phyloP scores from a whole-genome alignment of 2,329 filamentous ascomycete genomes.

The Hawksworthiomyces lignivorus region DNA sequence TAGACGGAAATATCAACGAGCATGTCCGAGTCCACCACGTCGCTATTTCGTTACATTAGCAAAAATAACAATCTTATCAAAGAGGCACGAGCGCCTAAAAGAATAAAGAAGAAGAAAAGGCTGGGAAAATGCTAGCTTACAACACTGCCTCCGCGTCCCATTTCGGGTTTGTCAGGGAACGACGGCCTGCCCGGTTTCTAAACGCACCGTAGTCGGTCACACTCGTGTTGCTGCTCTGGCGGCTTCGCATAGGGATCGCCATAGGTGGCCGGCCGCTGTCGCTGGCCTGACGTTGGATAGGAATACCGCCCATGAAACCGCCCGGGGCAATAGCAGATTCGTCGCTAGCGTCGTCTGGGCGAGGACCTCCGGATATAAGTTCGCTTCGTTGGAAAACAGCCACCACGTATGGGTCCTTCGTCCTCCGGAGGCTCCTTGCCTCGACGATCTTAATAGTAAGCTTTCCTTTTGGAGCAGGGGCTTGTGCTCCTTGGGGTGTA shows the following conservation, averaged over 20 bases:
- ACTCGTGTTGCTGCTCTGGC: conserved; percentile 94
- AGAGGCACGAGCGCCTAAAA: neutral
- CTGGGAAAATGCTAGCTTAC: conserved; percentile 57
- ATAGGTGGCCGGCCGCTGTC: conserved; percentile 75
- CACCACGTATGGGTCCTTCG: conserved; percentile 87
- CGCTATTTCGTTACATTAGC: conserved; percentile 52
- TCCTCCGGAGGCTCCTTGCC: conserved; percentile 71
- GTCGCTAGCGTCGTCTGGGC: conserved; percentile 53
- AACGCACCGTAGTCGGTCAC: conserved; percentile 57
- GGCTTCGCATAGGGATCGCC: conserved; percentile 94
- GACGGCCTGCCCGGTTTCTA: conserved; percentile 49
- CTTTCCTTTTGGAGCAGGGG: conserved; percentile 73
- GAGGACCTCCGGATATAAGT: conserved; percentile 82
- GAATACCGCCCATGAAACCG: conserved; percentile 39
- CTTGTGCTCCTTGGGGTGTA: conserved; percentile 47
- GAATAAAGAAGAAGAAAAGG: neutral
- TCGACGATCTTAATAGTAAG: conserved; percentile 83
- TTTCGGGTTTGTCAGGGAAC: conserved; percentile 70
- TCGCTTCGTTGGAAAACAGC: conserved; percentile 96
- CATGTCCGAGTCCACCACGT: conserved; percentile 86
- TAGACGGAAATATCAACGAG: conserved; percentile 92
- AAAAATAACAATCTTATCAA: too few relatives aligned
- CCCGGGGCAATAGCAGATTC: conserved; percentile 36
- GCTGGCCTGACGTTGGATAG: conserved; percentile 61
- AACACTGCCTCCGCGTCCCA: conserved; percentile 96